These are phyloP conservation scores for Stephanocyclus meneghinianus DNA, from an alignment of 352 stramenopile species.

Conservation along the genomic window DNA sequence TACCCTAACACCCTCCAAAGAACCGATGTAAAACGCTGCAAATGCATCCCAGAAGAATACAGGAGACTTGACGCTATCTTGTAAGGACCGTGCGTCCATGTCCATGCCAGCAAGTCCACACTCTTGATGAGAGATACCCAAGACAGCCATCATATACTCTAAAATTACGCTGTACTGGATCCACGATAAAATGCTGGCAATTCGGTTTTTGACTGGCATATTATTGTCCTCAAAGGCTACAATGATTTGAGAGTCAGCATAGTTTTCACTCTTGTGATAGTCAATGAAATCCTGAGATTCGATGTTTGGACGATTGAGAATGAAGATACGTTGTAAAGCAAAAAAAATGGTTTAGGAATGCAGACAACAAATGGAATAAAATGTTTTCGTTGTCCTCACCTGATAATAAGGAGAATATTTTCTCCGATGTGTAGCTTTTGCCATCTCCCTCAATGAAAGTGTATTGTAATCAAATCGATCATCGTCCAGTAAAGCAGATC, in stretches of 20 bases:
- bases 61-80: conserved; percentile 17
- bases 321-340: not conserved
- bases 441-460: conserved; percentile 68
- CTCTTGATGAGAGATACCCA: conserved; percentile 19
- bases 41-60: conserved; percentile 71
- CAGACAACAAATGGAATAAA: not conserved
- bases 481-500: conserved; percentile 22
- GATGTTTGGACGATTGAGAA: too few relatives aligned
- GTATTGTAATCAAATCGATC: conserved; percentile 21
- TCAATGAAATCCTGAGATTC: conserved; percentile 42
- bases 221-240: conserved; percentile 54
- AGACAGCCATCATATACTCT: conserved; percentile 52
- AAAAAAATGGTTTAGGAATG: not conserved
- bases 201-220: conserved; percentile 18
- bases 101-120: conserved; percentile 23
- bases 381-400: not conserved
- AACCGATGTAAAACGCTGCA: conserved; percentile 76
- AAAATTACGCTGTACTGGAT: conserved; percentile 39
- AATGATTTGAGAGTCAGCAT: conserved; percentile 61
- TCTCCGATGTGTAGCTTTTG: conserved; percentile 28
- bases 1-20: conserved; percentile 60
- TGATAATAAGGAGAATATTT: conserved; percentile 67
- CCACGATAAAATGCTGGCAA: conserved; percentile 34
- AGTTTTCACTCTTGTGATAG: conserved; percentile 64
- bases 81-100: not conserved